A percentile compares a stretch with the other conserved stretches of the same genome.
Evolutionary conservation across 2,329 filamentous ascomycete genomes (phyloP).

Genomic region (Fusarium sp.): DNA sequence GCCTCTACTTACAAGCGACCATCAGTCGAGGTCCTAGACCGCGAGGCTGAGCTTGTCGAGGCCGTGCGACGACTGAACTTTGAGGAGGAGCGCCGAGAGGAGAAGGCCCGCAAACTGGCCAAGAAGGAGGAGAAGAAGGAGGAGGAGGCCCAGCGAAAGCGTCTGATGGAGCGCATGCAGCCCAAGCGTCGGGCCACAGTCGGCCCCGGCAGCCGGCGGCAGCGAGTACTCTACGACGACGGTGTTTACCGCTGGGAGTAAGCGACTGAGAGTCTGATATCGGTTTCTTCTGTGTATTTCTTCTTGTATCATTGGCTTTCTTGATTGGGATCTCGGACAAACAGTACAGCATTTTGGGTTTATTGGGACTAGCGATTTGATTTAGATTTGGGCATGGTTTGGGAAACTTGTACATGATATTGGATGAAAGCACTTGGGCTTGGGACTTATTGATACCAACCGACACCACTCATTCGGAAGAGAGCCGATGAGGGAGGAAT

Average conservation of each 20-base stretch:
- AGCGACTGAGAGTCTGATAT: slow-evolving; percentile 23
- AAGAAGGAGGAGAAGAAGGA: slow-evolving; percentile 48
- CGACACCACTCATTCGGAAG: slow-evolving; percentile 7
- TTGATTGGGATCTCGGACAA: neutral
- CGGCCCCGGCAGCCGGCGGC: slow-evolving; percentile 51
- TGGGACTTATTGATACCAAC: slow-evolving; percentile 23
- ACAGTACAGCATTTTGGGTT: slow-evolving; percentile 13
- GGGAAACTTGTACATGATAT: slow-evolving; percentile 8
- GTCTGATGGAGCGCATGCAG: slow-evolving; percentile 56
- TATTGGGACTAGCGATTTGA: slow-evolving; percentile 24
- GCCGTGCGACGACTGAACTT: slow-evolving; percentile 49
- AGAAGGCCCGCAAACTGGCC: slow-evolving; percentile 44
- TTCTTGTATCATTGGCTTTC: slow-evolving; percentile 39
- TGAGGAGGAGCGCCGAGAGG: slow-evolving; percentile 48
- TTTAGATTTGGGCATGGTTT: slow-evolving; percentile 22
- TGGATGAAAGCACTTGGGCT: neutral
- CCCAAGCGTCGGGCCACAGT: slow-evolving; percentile 53
- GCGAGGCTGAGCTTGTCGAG: slow-evolving; percentile 51
- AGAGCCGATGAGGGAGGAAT: slow-evolving; percentile 21
- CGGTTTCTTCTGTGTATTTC: slow-evolving; percentile 10
- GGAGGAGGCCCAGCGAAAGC: slow-evolving; percentile 54
- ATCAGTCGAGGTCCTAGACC: slow-evolving; percentile 39
- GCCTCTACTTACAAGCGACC: slow-evolving; percentile 40
- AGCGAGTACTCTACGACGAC: slow-evolving; percentile 53
- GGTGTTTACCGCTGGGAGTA: slow-evolving; percentile 56